These are phyloP conservation scores for Anthostomella pinea DNA, from an alignment of 2,329 filamentous ascomycete species.

Conservation along the genomic window DNA sequence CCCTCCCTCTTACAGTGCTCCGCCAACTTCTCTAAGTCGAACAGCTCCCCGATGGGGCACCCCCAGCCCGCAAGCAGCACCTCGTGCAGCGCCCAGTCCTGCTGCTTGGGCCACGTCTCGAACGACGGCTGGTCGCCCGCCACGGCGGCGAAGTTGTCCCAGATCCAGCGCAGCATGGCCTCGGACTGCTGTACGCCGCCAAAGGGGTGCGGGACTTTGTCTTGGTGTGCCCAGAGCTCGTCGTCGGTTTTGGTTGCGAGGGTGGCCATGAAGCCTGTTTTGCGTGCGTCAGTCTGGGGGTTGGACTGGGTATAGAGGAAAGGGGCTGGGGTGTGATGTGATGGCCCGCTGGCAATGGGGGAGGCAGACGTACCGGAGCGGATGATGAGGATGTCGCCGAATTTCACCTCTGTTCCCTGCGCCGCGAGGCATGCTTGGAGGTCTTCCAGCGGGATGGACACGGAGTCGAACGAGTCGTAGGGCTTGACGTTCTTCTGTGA, in stretches of 20 bases:
- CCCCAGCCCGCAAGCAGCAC: slow-evolving; percentile 48
- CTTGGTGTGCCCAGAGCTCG: slow-evolving; percentile 36
- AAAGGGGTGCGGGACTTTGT: slow-evolving; percentile 40
- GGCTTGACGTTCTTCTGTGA: slow-evolving; percentile 32
- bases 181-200: slow-evolving; percentile 47
- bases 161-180: slow-evolving; percentile 39
- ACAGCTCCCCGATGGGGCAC: slow-evolving; percentile 49
- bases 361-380: slow-evolving; percentile 31
- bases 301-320: background rate
- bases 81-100: slow-evolving; percentile 38
- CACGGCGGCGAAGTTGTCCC: slow-evolving; percentile 41
- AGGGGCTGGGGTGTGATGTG: too few species aligned
- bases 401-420: slow-evolving; percentile 47
- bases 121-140: slow-evolving; percentile 43
- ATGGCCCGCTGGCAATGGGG: too few species aligned
- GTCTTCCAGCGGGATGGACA: slow-evolving; percentile 36
- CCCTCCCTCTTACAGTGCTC: slow-evolving; percentile 35
- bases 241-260: slow-evolving; percentile 35
- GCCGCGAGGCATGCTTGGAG: slow-evolving; percentile 41
- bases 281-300: background rate
- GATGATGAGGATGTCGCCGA: slow-evolving; percentile 52
- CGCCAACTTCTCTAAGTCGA: slow-evolving; percentile 45
- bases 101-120: slow-evolving; percentile 35
- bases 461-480: slow-evolving; percentile 34
- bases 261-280: slow-evolving; percentile 41